Percentiles rank a stretch among this genome's conserved stretches.
Evolutionary conservation across 169 alveolate genomes (phyloP).

Genomic region (Amoebophrya sp.): DNA sequence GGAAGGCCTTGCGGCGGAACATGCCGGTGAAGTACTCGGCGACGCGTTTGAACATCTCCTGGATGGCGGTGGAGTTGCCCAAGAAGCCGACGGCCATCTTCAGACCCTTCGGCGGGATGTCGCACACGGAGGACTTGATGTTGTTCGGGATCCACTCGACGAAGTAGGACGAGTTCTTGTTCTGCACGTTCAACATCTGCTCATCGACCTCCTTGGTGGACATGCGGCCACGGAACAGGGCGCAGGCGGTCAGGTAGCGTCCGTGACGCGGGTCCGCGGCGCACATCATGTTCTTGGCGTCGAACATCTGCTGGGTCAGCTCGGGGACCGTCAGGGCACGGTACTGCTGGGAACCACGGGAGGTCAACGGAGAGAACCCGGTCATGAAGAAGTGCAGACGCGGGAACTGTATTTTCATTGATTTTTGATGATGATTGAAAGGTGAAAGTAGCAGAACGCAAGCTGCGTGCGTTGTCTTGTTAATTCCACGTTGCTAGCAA

Average conservation of each 20-base stretch:
- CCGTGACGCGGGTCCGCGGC: conserved; percentile 99
- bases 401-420: conserved; percentile 69
- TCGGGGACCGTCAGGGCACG: conserved; percentile 95
- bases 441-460: neutral
- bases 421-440: neutral
- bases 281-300: conserved; percentile 99
- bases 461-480: too few relatives aligned
- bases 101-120: conserved; percentile 97
- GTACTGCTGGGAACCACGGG: conserved; percentile 98
- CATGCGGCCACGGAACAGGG: conserved; percentile 99
- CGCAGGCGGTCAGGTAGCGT: conserved; percentile 96
- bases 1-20: conserved; percentile 97
- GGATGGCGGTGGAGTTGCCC: conserved; percentile 96
- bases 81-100: conserved; percentile 96
- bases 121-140: conserved; percentile 94
- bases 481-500: too few relatives aligned
- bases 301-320: conserved; percentile 98
- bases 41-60: conserved; percentile 94
- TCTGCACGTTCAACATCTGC: conserved; percentile 96
- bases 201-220: conserved; percentile 98
- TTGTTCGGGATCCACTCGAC: conserved; percentile 99
- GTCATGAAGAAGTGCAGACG: conserved; percentile 95
- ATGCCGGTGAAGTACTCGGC: conserved; percentile 96
- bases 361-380: conserved; percentile 97
- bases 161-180: conserved; percentile 95